phyloP scores from a whole-genome alignment of 768 basidiomycete species.

The Rhizopogon vulgaris region DNA sequence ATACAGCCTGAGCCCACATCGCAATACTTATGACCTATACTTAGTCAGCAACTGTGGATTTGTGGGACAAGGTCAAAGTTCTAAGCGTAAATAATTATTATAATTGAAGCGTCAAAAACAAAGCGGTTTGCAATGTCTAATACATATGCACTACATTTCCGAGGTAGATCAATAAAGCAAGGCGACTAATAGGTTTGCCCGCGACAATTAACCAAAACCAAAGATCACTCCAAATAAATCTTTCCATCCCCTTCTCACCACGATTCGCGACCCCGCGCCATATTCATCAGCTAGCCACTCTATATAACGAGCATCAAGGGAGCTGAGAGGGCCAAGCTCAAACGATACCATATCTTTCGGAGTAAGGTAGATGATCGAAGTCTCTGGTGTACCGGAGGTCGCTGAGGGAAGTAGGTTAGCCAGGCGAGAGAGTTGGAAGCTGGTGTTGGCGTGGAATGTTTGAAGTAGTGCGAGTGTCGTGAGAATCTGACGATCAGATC shows the following conservation, averaged over 20 bases:
- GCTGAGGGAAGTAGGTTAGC: conserved; percentile 19
- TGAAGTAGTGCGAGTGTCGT: conserved; percentile 58
- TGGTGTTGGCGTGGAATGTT: conserved; percentile 61
- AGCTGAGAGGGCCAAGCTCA: conserved; percentile 70
- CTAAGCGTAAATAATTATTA: not conserved
- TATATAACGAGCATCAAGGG: conserved; percentile 64
- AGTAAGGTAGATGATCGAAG: conserved; percentile 38
- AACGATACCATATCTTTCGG: conserved; percentile 63
- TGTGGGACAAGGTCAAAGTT: too few relatives aligned
- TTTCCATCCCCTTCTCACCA: conserved; percentile 41
- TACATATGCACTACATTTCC: not conserved
- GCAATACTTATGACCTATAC: not conserved
- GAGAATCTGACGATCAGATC: conserved; percentile 29
- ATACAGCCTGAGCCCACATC: not conserved
- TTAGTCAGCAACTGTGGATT: not conserved
- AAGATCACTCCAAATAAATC: conserved; percentile 40
- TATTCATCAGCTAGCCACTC: conserved; percentile 75
- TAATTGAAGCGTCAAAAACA: not conserved
- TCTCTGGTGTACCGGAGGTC: conserved; percentile 9
- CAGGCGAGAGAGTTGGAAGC: conserved; percentile 48
- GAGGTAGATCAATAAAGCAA: too few relatives aligned
- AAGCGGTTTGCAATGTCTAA: not conserved
- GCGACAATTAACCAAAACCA: conserved; percentile 30
- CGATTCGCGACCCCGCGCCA: conserved; percentile 35
- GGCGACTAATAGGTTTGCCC: too few relatives aligned